phyloP scores from a whole-genome alignment of 2,329 filamentous ascomycete species.

The Xylaria sp. region DNA sequence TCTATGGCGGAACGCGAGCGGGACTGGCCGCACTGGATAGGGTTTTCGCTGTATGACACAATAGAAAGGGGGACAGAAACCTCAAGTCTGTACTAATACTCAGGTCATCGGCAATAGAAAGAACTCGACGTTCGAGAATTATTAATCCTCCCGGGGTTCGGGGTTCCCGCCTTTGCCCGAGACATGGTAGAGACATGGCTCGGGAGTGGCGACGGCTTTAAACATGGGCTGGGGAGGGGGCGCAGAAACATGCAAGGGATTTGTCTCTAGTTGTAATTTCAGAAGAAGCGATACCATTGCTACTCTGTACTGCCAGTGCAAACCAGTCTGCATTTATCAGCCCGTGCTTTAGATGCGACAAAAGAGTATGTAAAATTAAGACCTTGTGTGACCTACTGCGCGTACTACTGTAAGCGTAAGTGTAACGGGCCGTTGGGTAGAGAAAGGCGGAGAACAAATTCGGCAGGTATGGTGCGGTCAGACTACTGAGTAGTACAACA shows the following conservation, averaged over 20 bases:
- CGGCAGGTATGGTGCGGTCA: neutral
- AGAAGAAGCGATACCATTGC: neutral
- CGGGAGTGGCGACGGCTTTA: neutral
- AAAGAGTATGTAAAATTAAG: neutral
- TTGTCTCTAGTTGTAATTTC: neutral
- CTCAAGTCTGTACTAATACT: neutral
- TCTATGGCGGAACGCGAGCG: too few relatives aligned
- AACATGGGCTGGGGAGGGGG: neutral
- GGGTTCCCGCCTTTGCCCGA: neutral
- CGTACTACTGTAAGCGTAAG: too few relatives aligned
- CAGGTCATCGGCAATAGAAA: neutral
- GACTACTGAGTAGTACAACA: neutral
- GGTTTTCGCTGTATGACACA: neutral
- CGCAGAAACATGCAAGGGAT: neutral
- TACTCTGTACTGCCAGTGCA: neutral
- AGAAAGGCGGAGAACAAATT: neutral
- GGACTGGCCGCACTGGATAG: neutral
- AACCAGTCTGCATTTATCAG: neutral
- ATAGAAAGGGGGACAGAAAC: neutral
- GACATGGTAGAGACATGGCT: neutral
- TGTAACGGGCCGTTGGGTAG: constrained; percentile 4
- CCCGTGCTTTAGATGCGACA: neutral
- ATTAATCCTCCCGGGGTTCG: neutral
- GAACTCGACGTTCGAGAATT: neutral
- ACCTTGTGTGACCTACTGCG: constrained; percentile 2